A percentile compares a stretch with the other conserved stretches of the same genome.
Conservation (phyloP, 163 green algal genomes). For the Chlamydomonas reinhardtii region DNA sequence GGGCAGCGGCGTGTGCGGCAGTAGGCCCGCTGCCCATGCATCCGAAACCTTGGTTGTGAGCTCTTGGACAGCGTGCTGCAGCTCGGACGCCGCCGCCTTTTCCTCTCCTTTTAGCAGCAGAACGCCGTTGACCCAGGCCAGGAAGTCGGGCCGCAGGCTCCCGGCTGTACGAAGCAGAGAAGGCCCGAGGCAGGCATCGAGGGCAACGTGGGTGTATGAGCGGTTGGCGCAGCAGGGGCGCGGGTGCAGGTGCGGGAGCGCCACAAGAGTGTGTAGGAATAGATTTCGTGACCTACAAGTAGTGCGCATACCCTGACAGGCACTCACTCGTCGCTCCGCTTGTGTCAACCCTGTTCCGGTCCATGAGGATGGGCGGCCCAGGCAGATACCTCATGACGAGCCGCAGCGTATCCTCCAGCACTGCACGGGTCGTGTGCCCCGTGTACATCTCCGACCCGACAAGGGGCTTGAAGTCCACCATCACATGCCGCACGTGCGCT, state of each 20-base stretch:
- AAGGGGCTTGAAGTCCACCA: too few relatives aligned
- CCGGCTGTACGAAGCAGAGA: not conserved
- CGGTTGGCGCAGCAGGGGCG: too few relatives aligned
- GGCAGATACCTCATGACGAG: not conserved
- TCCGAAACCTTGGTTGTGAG: not conserved
- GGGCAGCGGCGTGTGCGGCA: too few relatives aligned
- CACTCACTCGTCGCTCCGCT: not conserved
- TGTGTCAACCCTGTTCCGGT: not conserved
- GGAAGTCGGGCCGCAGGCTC: conserved; percentile 4
- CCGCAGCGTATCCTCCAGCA: too few relatives aligned
- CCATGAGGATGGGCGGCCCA: not conserved
- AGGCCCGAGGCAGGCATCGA: not conserved
- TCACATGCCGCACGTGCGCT: too few relatives aligned
- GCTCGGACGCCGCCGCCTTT: too few relatives aligned
- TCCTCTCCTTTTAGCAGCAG: conserved; percentile 10
- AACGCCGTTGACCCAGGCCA: not conserved
- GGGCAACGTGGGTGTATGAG: too few relatives aligned
- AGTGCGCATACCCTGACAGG: too few relatives aligned
- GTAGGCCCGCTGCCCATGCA: too few relatives aligned
- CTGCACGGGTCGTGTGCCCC: not conserved
- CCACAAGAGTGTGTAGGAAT: not conserved
- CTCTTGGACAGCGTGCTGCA: too few relatives aligned
- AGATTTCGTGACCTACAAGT: not conserved
- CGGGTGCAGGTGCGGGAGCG: too few relatives aligned
- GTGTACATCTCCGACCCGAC: not conserved